Percentiles rank a stretch among this genome's conserved stretches.
Conservation (phyloP, 345 rosid species). For the Garcia nutans region DNA sequence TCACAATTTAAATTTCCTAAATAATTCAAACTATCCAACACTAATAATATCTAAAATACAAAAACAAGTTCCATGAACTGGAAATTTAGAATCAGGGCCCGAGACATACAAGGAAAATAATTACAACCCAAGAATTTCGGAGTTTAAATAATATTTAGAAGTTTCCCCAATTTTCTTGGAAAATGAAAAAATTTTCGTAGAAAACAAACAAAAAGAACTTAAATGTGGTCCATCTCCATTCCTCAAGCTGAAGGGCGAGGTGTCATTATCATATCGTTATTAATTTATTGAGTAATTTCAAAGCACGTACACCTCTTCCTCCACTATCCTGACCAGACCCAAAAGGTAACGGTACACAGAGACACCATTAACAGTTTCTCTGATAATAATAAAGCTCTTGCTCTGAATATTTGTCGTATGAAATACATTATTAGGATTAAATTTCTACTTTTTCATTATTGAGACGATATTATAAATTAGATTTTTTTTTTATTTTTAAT, state of each 20-base stretch:
- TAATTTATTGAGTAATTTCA: no score
- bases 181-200: background rate
- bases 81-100: background rate
- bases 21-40: no score
- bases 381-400: no score
- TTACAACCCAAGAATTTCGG: background rate
- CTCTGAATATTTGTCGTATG: no score
- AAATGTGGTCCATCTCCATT: background rate
- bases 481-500: no score
- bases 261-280: background rate
- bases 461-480: no score
- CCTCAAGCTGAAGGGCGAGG: no score
- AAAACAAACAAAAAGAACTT: background rate
- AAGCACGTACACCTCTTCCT: no score
- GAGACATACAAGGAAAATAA: background rate
- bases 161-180: background rate
- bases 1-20: no score
- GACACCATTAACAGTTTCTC: conserved; percentile 4
- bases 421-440: no score
- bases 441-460: no score
- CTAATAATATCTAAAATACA: no score
- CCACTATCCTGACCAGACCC: background rate
- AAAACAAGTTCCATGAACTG: conserved; percentile 1
- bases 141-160: background rate
- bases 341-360: background rate